Conservation (phyloP, 2,329 filamentous ascomycete species). For the Colletotrichum viniferum region DNA sequence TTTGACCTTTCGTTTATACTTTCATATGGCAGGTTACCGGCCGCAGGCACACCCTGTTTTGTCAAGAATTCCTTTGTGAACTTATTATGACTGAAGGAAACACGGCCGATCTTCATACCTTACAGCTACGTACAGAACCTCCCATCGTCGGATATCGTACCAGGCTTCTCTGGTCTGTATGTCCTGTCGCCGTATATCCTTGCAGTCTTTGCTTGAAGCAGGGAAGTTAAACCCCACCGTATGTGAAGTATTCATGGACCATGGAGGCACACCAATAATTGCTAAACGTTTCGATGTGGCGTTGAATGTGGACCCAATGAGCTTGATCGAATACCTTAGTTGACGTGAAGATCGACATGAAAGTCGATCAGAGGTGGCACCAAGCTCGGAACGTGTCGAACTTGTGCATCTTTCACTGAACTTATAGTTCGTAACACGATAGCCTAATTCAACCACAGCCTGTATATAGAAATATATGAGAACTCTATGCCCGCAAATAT, state of each 20-base stretch:
- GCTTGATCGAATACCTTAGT: not conserved
- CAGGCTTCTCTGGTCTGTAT: not conserved
- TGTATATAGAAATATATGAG: not conserved
- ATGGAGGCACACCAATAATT: not conserved
- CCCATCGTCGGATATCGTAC: accelerated
- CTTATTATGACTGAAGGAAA: not conserved
- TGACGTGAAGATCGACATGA: not conserved
- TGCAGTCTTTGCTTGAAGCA: not conserved
- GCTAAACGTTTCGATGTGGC: not conserved
- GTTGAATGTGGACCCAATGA: not conserved
- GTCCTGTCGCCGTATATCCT: accelerated
- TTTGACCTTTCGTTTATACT: too few species aligned
- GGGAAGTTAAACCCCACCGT: accelerated
- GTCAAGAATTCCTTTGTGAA: too few species aligned
- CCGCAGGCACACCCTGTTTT: accelerated
- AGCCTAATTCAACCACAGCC: not conserved
- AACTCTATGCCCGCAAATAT: not conserved
- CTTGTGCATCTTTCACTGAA: not conserved
- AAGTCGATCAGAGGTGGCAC: not conserved
- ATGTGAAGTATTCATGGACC: not conserved
- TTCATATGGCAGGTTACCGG: too few species aligned
- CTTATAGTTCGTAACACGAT: accelerated
- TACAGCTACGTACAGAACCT: not conserved
- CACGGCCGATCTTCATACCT: accelerated
- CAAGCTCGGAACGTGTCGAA: not conserved